Evolutionary conservation across 2,329 filamentous ascomycete genomes (phyloP), one percentile per base, ranked within the genome.

Genomic region (Penicillium verrucosum): DNA sequence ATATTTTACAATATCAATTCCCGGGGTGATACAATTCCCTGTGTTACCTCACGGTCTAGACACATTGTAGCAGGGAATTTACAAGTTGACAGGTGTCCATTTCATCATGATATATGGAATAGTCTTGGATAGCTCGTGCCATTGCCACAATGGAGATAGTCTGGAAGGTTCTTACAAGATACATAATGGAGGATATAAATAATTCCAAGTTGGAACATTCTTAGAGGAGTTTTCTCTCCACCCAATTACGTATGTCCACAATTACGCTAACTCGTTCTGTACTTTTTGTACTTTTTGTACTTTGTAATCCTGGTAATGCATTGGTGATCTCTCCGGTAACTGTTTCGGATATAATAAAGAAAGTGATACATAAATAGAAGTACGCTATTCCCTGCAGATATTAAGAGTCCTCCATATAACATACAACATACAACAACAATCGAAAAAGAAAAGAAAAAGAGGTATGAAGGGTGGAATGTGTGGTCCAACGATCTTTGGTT

Each of bases 391-490:
- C 30, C 30, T 32, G 30, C 11, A 12, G 10, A 32, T 12, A 32
- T 14, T 32, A 14, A 32, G 30, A 12, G 11, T 32, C 12, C 1
- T 30, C 18, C 18, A 18, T 18, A 30, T 1, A 30, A 32, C 11
- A 14, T 32, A 32, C 11, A 32, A 2, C 2, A 37, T 10, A 32
- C 27, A 27, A 7, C 9, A 29, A 29, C 27, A 43, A 30, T 14
- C 30, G 16, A 3, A 34, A 34, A 34, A 34, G 12, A 12, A 23
- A 12, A 34, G 10, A 23, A 30, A 29, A 10, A 34, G 1, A 43
- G 36, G 54, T 45, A 56, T 56, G 54, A 32, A 56, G 54, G 54
- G 42, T 34, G 53, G 53, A 56, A 56, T 56, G 47, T 43, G 52
- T 51, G 41, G 51, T 27, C 1, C 11, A 34, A 6, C 5, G 11